Base-by-base conservation (phyloP, 164 flowering plant species). In the Buxus sempervirens region DNA sequence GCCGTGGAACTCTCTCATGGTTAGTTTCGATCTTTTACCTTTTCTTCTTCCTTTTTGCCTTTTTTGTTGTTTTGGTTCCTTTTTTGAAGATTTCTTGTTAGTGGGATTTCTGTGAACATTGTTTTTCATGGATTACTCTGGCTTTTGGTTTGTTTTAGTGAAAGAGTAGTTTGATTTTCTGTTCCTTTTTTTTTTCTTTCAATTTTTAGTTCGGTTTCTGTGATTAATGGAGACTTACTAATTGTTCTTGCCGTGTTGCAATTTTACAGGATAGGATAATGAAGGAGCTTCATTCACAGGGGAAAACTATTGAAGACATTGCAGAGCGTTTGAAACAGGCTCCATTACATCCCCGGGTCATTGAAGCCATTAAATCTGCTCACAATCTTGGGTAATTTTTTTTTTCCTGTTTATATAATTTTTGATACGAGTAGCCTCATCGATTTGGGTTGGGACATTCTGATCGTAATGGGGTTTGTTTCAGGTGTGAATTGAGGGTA, bases 1-100 rank as follows among this genome's bases (percentile, higher is more conserved):
- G 87, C 88, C 94, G 2, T 88, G 90, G 93, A 89, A 90, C 73
- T 67, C 90, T 55, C 79, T 82, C 67, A 86, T 90, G 95, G 97
- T 87, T n/a, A 21, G 68, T 70, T 7, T 27, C 25, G 1, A 0
- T 15, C 21, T 21, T 60, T 6, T n/a, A n/a, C 19, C 16, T 19
- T 2, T 16, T 12, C 14, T 60, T 60, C 19, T 60, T 28, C 13
- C n/a, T n/a, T n/a, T n/a, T n/a, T n/a, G n/a, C n/a, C n/a, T n/a
- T n/a, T n/a, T n/a, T n/a, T n/a, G n/a, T n/a, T n/a, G n/a, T n/a
- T n/a, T n/a, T n/a, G n/a, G n/a, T n/a, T n/a, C n/a, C n/a, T n/a
- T n/a, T n/a, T n/a, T n/a, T n/a, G n/a, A n/a, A n/a, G n/a, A n/a
- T n/a, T n/a, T n/a, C n/a, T n/a, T n/a, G n/a, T n/a, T n/a, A n/a